Percentiles rank a stretch among this genome's conserved stretches.
These are phyloP conservation scores for Pleodorina starrii DNA, from an alignment of 139 green algal species.

Conservation along the genomic window DNA sequence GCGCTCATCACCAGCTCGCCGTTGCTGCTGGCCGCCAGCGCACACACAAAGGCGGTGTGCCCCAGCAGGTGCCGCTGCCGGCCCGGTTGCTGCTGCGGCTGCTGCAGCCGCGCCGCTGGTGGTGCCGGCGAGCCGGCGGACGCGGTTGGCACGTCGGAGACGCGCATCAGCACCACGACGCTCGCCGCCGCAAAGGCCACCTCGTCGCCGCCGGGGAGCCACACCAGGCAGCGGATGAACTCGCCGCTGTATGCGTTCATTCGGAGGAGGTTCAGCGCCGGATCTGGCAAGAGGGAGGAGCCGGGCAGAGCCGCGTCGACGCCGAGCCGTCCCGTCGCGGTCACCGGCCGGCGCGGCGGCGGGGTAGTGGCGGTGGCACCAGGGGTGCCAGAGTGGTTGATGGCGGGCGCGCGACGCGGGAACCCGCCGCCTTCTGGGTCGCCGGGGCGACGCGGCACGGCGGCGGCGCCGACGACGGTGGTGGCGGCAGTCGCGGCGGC, in stretches of 20 bases:
- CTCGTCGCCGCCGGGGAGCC: constrained; percentile 67
- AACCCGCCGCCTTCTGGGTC: not conserved
- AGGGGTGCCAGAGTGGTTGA: not conserved
- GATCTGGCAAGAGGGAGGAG: constrained; percentile 45
- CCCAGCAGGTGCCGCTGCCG: constrained; percentile 78
- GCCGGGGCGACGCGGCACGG: not conserved
- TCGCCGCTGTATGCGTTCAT: constrained; percentile 77
- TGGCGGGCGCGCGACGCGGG: not conserved
- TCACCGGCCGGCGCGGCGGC: not conserved
- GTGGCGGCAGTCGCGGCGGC: not conserved
- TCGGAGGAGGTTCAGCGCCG: constrained; percentile 64
- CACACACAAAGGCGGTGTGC: constrained; percentile 71
- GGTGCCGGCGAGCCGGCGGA: not conserved
- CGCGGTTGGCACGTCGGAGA: constrained; percentile 4
- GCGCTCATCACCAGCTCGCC: constrained; percentile 74
- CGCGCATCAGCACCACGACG: constrained; percentile 68
- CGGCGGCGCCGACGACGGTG: not conserved
- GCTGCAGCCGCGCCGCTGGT: not conserved
- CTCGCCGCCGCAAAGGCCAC: constrained; percentile 74
- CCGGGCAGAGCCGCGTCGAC: not conserved
- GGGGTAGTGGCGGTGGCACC: not conserved
- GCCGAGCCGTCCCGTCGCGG: not conserved
- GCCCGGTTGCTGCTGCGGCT: constrained; percentile 6
- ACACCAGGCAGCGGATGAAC: constrained; percentile 66
- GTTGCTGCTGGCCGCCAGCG: constrained; percentile 69